Base-by-base conservation (phyloP, 2,329 filamentous ascomycete species). In the Diaporthe sp. region DNA sequence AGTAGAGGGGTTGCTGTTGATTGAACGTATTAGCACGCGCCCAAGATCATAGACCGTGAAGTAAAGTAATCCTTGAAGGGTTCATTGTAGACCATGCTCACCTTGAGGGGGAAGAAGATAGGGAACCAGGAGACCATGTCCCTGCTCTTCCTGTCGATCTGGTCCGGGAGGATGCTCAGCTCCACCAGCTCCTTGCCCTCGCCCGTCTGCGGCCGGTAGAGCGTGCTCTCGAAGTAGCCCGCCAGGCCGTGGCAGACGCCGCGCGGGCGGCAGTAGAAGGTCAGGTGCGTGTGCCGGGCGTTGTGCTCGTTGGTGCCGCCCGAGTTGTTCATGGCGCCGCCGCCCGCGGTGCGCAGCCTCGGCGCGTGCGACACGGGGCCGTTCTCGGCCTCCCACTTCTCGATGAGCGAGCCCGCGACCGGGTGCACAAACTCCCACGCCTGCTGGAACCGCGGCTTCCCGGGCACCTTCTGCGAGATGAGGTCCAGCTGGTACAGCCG, bases 121-220 rank as follows among this genome's bases (percentile, higher is more conserved):
- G 97, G 97, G 83, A 99, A 99, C 97, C 97, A 99, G 73, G 95
- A 98, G 78, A 98, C 98, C 97, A 99, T 99, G 80, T 97, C 96
- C 82, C 94, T 94, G 88, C 95, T 98, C 90, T 98, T 98, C 75
- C 87, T 87, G 74, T 97, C 95, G 85, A 99, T 98, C 42, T 93
- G 94, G 78, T 98, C 94, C 0, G 97, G 97, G 80, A 98, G 94
- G 5, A 94, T 99, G 81, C 95, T 98, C 76, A 99, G 89, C 86
- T 98, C 96, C 6, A 98, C 91, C 79, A 91, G 92, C 1, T 86
- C 80, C 78, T 85, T 83, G 34, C 80, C 84, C 73, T 79, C 82
- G 39, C 80, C 84, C 9, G 84, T 77, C 76, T 86, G 84, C 17
- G 88, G 90, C 79, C 89, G 89, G 82, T 98, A 99, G 28, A 99